phyloP scores from a whole-genome alignment of 305 asterid genomes.

The Solanum hybrid region DNA sequence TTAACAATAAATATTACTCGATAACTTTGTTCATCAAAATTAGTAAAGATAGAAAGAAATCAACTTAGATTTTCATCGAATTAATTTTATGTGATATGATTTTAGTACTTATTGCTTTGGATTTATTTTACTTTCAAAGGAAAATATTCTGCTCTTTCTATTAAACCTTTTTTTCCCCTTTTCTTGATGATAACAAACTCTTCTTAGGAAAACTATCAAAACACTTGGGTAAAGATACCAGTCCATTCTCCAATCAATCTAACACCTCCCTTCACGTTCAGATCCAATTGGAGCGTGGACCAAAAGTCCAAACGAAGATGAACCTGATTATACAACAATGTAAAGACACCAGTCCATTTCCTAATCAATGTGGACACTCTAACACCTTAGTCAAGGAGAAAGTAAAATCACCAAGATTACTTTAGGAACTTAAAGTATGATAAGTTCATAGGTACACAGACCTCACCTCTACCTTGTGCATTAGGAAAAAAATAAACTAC shows the following conservation, averaged over 20 bases:
- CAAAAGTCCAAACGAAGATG: no score
- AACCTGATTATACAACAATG: fast-evolving
- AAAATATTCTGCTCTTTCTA: not conserved
- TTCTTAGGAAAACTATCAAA: not conserved
- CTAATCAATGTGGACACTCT: not conserved
- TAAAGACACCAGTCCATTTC: not conserved
- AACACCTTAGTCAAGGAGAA: not conserved
- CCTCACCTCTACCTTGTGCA: not conserved
- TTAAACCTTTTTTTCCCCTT: not conserved
- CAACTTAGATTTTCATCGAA: no score
- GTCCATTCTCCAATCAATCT: not conserved
- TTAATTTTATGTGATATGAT: no score
- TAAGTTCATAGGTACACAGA: not conserved
- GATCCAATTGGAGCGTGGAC: fast-evolving
- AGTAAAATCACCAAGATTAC: not conserved
- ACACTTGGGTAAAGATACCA: not conserved
- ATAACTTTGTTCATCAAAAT: no score
- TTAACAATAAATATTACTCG: no score
- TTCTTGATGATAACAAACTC: not conserved
- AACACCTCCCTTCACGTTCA: not conserved
- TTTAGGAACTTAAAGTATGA: not conserved
- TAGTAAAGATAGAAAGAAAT: no score
- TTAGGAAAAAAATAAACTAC: not conserved
- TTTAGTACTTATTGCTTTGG: not conserved
- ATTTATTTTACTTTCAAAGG: not conserved